phyloP scores from a whole-genome alignment of 2,329 filamentous ascomycete species.

The Colletotrichum lupini region DNA sequence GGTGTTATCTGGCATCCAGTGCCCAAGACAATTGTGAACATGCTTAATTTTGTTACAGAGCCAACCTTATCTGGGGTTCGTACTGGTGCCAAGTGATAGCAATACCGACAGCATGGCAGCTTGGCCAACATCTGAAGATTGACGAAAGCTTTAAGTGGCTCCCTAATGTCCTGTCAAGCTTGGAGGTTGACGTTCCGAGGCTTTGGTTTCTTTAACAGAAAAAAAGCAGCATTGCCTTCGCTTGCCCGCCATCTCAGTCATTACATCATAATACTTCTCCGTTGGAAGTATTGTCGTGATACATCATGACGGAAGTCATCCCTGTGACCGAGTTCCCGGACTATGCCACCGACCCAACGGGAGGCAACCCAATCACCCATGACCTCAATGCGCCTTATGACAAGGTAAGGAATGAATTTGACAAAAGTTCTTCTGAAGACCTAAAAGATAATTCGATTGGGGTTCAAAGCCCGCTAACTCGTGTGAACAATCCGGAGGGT shows the following conservation, averaged over 20 bases:
- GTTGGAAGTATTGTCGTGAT: not conserved
- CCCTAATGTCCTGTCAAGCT: not conserved
- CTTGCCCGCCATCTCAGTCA: not conserved
- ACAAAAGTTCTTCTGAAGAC: too few species aligned
- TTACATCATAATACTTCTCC: not conserved
- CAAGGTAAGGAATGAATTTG: constrained; percentile 42
- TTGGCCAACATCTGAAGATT: not conserved
- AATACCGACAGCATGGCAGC: not conserved
- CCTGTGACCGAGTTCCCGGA: constrained; percentile 53
- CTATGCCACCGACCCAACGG: constrained; percentile 50
- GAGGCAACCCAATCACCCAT: constrained; percentile 55
- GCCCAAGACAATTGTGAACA: constrained; percentile 17
- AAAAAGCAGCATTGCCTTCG: not conserved
- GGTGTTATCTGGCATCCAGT: constrained; percentile 14
- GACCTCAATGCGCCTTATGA: constrained; percentile 57
- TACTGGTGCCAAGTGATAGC: not conserved
- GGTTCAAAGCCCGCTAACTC: not conserved
- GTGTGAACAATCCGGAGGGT: constrained; percentile 40
- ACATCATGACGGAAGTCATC: constrained; percentile 30
- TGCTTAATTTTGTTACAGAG: constrained; percentile 11
- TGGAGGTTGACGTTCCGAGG: not conserved
- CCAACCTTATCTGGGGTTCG: constrained; percentile 18
- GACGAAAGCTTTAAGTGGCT: constrained; percentile 11
- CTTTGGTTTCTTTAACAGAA: not conserved
- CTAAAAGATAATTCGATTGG: accelerated